phyloP scores from a whole-genome alignment of 495 filamentous ascomycete genomes.

The Aspergillus nidulans region DNA sequence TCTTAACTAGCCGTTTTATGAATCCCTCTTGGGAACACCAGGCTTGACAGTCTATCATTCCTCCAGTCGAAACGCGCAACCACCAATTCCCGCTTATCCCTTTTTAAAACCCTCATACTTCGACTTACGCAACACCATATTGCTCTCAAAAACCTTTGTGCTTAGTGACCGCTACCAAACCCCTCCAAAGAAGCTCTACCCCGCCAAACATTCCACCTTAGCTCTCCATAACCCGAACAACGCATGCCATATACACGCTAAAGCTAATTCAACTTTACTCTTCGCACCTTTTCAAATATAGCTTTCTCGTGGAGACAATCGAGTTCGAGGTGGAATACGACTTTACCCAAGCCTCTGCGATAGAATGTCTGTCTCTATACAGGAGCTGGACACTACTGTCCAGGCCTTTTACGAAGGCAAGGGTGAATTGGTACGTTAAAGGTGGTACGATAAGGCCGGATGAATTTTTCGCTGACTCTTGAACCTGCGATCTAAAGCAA shows the following conservation, averaged over 20 bases:
- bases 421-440: constrained; percentile 71
- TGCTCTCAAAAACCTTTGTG: constrained; percentile 6
- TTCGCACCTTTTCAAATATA: background rate
- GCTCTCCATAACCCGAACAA: constrained; percentile 8
- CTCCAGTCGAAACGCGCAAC: background rate
- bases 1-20: background rate
- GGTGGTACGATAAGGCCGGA: background rate
- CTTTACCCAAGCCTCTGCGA: constrained; percentile 28
- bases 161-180: constrained; percentile 13
- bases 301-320: background rate
- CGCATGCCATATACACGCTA: constrained; percentile 4
- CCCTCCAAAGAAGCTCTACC: constrained; percentile 29
- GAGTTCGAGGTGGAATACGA: constrained; percentile 21
- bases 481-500: constrained; percentile 56
- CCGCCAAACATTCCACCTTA: constrained; percentile 27
- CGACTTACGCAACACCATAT: constrained; percentile 4
- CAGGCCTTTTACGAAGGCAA: constrained; percentile 95
- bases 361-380: constrained; percentile 68
- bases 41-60: constrained; percentile 1
- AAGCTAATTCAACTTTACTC: background rate
- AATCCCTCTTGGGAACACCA: constrained; percentile 4
- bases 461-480: constrained; percentile 6
- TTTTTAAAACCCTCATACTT: constrained; percentile 6
- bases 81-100: constrained; percentile 9
- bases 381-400: constrained; percentile 93